These are phyloP conservation scores for Kodamaea restingae DNA, from an alignment of 805 yeast genomes.

Conservation along the genomic window DNA sequence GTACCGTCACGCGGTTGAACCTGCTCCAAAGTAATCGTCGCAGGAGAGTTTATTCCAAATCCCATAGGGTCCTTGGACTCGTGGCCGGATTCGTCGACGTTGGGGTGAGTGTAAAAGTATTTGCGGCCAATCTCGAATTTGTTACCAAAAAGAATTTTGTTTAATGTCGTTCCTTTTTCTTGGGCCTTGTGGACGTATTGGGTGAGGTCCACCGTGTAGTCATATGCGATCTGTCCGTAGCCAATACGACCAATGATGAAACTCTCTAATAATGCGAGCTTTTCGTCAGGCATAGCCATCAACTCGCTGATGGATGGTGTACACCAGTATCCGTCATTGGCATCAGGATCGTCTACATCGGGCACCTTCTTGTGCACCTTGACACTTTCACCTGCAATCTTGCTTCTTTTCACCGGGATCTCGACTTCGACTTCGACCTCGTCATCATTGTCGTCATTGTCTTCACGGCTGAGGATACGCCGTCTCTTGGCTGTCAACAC, in stretches of 20 bases:
- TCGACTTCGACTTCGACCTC: slow-evolving; percentile 22
- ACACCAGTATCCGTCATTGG: slow-evolving; percentile 60
- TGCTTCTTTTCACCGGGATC: slow-evolving; percentile 11
- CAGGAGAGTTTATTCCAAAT: slow-evolving; percentile 70
- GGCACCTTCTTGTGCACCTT: slow-evolving; percentile 1
- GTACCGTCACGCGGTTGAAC: slow-evolving; percentile 48
- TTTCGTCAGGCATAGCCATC: slow-evolving; percentile 37
- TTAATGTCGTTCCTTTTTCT: slow-evolving; percentile 34
- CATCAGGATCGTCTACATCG: slow-evolving; percentile 7
- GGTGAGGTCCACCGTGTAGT: slow-evolving; percentile 65
- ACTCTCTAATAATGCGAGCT: slow-evolving; percentile 52
- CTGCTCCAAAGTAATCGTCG: slow-evolving; percentile 63
- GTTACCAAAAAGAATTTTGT: slow-evolving; percentile 34
- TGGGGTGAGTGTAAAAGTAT: slow-evolving; percentile 7
- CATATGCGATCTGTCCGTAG: slow-evolving; percentile 63
- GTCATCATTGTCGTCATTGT: slow-evolving; percentile 16
- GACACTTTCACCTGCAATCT: slow-evolving; percentile 13
- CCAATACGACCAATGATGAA: slow-evolving; percentile 68
- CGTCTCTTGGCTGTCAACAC: slow-evolving; percentile 34
- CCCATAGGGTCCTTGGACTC: slow-evolving; percentile 56
- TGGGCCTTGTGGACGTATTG: slow-evolving; percentile 41
- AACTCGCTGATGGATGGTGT: slow-evolving; percentile 58
- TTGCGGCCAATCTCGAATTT: slow-evolving; percentile 35
- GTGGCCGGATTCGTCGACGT: slow-evolving; percentile 31
- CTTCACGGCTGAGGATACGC: slow-evolving; percentile 24